A percentile compares a stretch with the other conserved stretches of the same genome.
These are phyloP conservation scores for Nitzschia sp. DNA, from an alignment of 108 stramenopile genomes.

Conservation along the genomic window DNA sequence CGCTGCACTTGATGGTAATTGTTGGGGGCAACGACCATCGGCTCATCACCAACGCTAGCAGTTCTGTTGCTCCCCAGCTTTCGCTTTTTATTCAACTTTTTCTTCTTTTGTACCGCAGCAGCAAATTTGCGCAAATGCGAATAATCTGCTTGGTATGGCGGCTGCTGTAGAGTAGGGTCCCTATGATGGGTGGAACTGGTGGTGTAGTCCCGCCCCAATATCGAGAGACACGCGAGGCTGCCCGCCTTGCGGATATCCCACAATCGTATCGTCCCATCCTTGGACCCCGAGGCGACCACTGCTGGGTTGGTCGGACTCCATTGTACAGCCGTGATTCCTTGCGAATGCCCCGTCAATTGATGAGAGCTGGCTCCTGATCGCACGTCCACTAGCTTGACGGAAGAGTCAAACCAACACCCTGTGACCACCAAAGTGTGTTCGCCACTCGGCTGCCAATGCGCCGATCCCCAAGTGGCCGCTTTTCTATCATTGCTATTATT, in stretches of 20 bases:
- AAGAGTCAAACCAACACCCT: slow-evolving; percentile 19
- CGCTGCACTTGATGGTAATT: slow-evolving; percentile 32
- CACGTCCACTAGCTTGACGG: slow-evolving; percentile 63
- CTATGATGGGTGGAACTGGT: background rate
- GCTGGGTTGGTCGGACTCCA: slow-evolving; percentile 64
- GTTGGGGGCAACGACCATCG: slow-evolving; percentile 29
- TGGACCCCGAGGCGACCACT: slow-evolving; percentile 67
- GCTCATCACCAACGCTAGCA: background rate
- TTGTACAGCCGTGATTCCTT: slow-evolving; percentile 54
- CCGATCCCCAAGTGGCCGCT: slow-evolving; percentile 18
- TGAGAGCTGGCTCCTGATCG: slow-evolving; percentile 69
- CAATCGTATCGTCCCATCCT: slow-evolving; percentile 59
- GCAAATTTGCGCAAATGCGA: slow-evolving; percentile 29
- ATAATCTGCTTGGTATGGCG: slow-evolving; percentile 23
- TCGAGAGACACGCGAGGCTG: slow-evolving; percentile 51
- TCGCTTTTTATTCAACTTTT: slow-evolving; percentile 14
- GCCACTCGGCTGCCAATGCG: slow-evolving; percentile 18
- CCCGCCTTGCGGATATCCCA: slow-evolving; percentile 86
- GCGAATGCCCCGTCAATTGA: slow-evolving; percentile 60
- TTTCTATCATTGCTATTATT: background rate
- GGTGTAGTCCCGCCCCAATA: slow-evolving; percentile 47
- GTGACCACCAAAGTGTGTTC: slow-evolving; percentile 25
- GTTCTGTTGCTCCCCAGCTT: background rate
- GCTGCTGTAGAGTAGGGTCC: background rate
- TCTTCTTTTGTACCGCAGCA: background rate